phyloP scores from a whole-genome alignment of 139 green algal genomes.

The Ettlia oleoabundans region DNA sequence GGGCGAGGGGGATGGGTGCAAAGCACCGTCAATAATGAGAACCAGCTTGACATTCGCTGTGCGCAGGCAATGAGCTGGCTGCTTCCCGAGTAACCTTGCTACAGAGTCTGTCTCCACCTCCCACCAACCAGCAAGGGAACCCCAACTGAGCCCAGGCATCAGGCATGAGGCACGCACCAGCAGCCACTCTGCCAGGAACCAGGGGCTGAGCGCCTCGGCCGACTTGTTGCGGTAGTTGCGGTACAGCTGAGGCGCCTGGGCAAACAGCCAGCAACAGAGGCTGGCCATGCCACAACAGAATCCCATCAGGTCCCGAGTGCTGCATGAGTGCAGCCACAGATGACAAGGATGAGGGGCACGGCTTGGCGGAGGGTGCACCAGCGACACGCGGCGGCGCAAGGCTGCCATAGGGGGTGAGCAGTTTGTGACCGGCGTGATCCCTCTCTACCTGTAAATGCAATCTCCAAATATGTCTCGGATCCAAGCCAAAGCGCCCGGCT shows the following conservation, averaged over 20 bases:
- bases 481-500: slow-evolving; percentile 30
- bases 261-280: slow-evolving; percentile 72
- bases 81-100: too few species aligned
- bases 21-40: not conserved
- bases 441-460: slow-evolving; percentile 50
- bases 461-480: slow-evolving; percentile 40
- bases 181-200: slow-evolving; percentile 90
- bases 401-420: too few species aligned
- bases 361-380: not conserved
- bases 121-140: not conserved
- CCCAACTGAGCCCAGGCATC: too few species aligned
- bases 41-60: too few species aligned
- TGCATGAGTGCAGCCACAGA: slow-evolving; percentile 30
- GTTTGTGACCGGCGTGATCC: too few species aligned
- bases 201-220: slow-evolving; percentile 81
- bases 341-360: not conserved
- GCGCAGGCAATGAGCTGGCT: too few species aligned
- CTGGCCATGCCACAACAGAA: slow-evolving; percentile 64
- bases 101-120: too few species aligned
- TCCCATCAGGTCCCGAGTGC: slow-evolving; percentile 61
- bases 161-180: slow-evolving; percentile 56
- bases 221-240: slow-evolving; percentile 80
- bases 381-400: not conserved
- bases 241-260: slow-evolving; percentile 85
- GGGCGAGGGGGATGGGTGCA: not conserved